Conservation (phyloP, 1,139 yeast genomes). For the Suhomyces taliae region DNA sequence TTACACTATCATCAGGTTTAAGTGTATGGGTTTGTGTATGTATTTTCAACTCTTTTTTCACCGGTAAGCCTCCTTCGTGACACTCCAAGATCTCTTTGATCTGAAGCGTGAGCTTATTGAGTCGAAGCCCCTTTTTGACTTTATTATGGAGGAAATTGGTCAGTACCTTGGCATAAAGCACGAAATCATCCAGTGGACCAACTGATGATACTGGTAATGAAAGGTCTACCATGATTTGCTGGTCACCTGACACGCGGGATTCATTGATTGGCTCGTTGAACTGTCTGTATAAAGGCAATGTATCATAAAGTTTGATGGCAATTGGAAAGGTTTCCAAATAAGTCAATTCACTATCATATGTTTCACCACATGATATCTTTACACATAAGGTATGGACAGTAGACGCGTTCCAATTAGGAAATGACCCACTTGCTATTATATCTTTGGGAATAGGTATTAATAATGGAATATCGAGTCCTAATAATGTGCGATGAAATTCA, state of each 20-base stretch:
- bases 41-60: constrained; percentile 34
- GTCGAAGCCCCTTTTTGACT: constrained; percentile 36
- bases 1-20: constrained; percentile 18
- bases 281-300: constrained; percentile 55
- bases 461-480: constrained; percentile 62
- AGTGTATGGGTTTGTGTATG: constrained; percentile 30
- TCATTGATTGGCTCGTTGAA: constrained; percentile 51
- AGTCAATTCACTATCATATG: constrained; percentile 31
- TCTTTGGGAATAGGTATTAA: constrained; percentile 59
- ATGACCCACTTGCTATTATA: constrained; percentile 46
- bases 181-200: constrained; percentile 51
- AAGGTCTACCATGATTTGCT: constrained; percentile 43
- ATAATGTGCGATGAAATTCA: constrained; percentile 33
- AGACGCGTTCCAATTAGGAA: constrained; percentile 41
- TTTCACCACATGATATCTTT: constrained; percentile 34
- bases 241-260: constrained; percentile 38
- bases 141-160: constrained; percentile 38
- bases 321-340: constrained; percentile 45
- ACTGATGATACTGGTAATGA: constrained; percentile 47
- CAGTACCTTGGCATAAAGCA: constrained; percentile 37
- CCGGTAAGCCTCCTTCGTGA: constrained; percentile 50
- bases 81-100: constrained; percentile 51
- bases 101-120: constrained; percentile 50
- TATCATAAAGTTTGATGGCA: constrained; percentile 50
- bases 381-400: constrained; percentile 40